A percentile compares a stretch with the other conserved stretches of the same genome.
phyloP scores from a whole-genome alignment of 202 grass and related monocot species.

The Bolboschoenoplectus hybrid region DNA sequence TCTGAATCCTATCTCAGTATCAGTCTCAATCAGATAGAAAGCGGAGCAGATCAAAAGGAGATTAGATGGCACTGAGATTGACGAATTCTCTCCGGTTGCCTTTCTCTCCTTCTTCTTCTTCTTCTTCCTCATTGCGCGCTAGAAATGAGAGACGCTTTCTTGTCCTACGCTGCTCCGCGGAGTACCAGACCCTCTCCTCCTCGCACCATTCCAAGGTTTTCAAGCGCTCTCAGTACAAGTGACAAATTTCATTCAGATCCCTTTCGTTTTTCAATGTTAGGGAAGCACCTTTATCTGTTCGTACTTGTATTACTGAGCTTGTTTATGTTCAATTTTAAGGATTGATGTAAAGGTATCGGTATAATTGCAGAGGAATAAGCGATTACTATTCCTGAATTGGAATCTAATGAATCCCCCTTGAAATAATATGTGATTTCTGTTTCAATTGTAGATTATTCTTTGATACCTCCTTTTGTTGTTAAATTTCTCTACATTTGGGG shows the following conservation, averaged over 20 bases:
- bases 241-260: not conserved
- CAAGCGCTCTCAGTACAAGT: not conserved
- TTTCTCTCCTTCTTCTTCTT: not conserved
- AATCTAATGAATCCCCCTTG: not conserved
- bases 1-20: not conserved
- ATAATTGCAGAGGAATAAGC: not conserved
- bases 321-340: not conserved
- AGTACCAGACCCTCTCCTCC: slow-evolving; percentile 34
- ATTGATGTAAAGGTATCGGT: not conserved
- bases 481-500: not conserved
- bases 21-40: not conserved
- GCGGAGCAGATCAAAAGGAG: not conserved
- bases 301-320: not conserved
- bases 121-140: not conserved
- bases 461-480: not conserved
- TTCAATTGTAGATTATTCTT: not conserved
- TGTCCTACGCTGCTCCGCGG: slow-evolving; percentile 24
- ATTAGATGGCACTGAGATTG: slow-evolving; percentile 12
- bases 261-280: not conserved
- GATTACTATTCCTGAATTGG: not conserved
- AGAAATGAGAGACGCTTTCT: not conserved
- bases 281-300: not conserved
- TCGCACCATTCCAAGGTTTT: slow-evolving; percentile 10
- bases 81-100: slow-evolving; percentile 30
- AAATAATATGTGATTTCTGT: not conserved